A percentile compares a stretch with the other conserved stretches of the same genome.
Evolutionary conservation across 805 yeast species (phyloP).

Genomic region (Dipodascopsis tothii): DNA sequence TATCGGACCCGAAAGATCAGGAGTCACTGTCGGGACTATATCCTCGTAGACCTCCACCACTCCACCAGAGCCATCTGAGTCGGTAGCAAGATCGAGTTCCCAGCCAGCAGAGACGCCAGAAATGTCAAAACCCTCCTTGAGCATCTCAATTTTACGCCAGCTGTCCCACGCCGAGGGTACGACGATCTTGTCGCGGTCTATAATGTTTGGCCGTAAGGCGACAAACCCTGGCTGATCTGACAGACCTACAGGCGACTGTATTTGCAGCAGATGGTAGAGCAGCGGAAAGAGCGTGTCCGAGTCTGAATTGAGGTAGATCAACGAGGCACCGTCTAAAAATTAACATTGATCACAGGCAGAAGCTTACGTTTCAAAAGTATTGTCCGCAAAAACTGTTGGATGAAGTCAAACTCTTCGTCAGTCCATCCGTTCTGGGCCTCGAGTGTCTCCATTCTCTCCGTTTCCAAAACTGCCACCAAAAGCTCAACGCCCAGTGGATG

Average conservation of each 20-base stretch:
- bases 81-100: conserved; percentile 16
- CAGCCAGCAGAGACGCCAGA: conserved; percentile 23
- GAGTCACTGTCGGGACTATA: conserved; percentile 7
- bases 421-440: conserved; percentile 22
- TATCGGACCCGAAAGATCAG: too few species aligned
- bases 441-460: conserved; percentile 20
- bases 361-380: conserved; percentile 23
- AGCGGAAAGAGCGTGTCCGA: conserved; percentile 13
- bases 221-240: not conserved
- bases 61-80: conserved; percentile 1
- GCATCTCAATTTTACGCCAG: conserved; percentile 27
- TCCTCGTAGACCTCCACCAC: conserved; percentile 21
- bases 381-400: conserved; percentile 29
- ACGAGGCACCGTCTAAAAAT: conserved; percentile 11
- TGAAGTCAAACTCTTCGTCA: conserved; percentile 27
- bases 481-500: conserved; percentile 27
- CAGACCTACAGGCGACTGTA: too few species aligned
- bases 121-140: conserved; percentile 25
- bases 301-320: conserved; percentile 13
- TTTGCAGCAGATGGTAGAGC: conserved; percentile 7
- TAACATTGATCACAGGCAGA: not conserved
- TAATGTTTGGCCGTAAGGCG: conserved; percentile 19
- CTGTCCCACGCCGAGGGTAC: conserved; percentile 35
- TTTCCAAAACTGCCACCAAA: conserved; percentile 23
- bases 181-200: conserved; percentile 23